phyloP scores from a whole-genome alignment of 805 yeast genomes.

The Wickerhamomyces queroliae region DNA sequence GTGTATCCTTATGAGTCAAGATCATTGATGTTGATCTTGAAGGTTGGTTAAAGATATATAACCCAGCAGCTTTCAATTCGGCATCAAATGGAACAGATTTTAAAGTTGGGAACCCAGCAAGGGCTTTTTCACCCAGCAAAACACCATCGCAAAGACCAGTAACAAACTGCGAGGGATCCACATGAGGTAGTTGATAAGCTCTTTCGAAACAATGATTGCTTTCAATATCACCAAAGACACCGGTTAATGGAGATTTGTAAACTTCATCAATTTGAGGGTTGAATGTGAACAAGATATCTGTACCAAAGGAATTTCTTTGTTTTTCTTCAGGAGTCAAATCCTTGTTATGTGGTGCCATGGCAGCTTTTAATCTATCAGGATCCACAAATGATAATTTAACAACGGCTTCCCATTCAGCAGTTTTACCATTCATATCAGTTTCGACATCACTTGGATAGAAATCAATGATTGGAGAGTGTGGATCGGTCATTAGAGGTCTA shows the following conservation, averaged over 20 bases:
- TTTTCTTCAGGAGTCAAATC: constrained; percentile 66
- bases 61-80: constrained; percentile 53
- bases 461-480: constrained; percentile 79
- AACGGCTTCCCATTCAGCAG: constrained; percentile 97
- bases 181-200: constrained; percentile 44
- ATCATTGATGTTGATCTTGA: constrained; percentile 79
- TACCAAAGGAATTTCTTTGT: constrained; percentile 69
- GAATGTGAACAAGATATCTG: constrained; percentile 58
- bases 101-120: constrained; percentile 90
- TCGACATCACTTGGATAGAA: constrained; percentile 88
- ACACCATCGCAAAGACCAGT: constrained; percentile 65
- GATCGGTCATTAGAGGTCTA: constrained; percentile 81
- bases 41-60: constrained; percentile 78
- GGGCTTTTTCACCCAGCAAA: constrained; percentile 56
- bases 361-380: constrained; percentile 63
- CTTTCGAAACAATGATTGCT: constrained; percentile 73
- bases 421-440: constrained; percentile 89
- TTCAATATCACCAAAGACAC: constrained; percentile 70
- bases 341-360: constrained; percentile 61
- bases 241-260: constrained; percentile 72
- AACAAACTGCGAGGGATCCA: constrained; percentile 31
- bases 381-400: constrained; percentile 91
- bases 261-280: constrained; percentile 69
- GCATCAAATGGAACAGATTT: constrained; percentile 56
- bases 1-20: constrained; percentile 49